Evolutionary conservation across 257 asterid genomes (phyloP).

Genomic region (Parsonsia alboflavescens): DNA sequence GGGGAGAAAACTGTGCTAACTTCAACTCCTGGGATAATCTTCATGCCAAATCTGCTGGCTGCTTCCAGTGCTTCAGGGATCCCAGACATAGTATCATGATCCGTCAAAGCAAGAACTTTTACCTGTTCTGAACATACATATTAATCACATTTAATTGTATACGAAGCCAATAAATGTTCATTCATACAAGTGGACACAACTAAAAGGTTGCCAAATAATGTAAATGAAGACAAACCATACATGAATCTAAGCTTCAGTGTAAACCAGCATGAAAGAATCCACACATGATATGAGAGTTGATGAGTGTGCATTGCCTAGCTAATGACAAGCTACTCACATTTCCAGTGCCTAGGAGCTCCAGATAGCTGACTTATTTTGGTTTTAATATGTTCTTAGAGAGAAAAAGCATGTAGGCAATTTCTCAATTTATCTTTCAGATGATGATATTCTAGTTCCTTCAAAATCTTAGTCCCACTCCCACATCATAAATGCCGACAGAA

Average conservation of each 20-base stretch:
- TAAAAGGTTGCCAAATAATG: background rate
- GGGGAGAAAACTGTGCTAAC: slow-evolving; percentile 81
- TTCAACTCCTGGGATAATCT: slow-evolving; percentile 94
- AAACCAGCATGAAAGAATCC: background rate
- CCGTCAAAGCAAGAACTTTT: slow-evolving; percentile 90
- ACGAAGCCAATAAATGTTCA: slow-evolving; percentile 3
- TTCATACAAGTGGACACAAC: background rate
- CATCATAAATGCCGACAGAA: background rate
- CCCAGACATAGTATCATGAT: slow-evolving; percentile 94
- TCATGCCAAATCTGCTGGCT: slow-evolving; percentile 86
- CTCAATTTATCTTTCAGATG: background rate
- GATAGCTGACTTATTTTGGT: background rate
- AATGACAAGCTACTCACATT: background rate
- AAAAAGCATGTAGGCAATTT: background rate
- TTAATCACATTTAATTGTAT: slow-evolving; percentile 21
- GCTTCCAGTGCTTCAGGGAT: slow-evolving; percentile 90
- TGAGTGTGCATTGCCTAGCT: background rate
- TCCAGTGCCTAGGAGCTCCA: background rate
- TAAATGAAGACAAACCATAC: background rate
- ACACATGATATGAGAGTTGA: background rate
- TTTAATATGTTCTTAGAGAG: background rate
- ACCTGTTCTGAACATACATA: slow-evolving; percentile 59
- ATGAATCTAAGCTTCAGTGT: background rate
- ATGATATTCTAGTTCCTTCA: background rate
- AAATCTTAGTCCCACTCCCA: background rate